Evolutionary conservation across 2,329 filamentous ascomycete species (phyloP).

Genomic region (Colletotrichum coccodes): DNA sequence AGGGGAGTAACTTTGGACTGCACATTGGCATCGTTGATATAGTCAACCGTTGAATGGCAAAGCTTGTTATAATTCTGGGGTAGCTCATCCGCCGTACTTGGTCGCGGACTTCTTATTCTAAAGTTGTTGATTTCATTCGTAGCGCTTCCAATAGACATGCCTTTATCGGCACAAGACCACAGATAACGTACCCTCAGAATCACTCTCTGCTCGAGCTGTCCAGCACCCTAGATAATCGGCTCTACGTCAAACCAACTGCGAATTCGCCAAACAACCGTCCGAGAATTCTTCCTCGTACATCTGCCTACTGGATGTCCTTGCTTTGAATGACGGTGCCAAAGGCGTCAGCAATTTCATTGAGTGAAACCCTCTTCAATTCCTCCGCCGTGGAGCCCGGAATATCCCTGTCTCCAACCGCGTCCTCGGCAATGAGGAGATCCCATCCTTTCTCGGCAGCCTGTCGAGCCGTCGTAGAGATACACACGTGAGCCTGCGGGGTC

Average conservation of each 20-base stretch:
- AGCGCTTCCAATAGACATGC: too few relatives aligned
- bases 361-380: slow-evolving; percentile 58
- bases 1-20: background rate
- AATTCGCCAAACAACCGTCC: too few relatives aligned
- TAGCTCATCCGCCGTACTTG: background rate
- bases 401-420: slow-evolving; percentile 72
- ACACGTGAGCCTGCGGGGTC: slow-evolving; percentile 67
- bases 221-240: too few relatives aligned
- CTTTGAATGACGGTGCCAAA: slow-evolving; percentile 67
- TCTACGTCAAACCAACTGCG: too few relatives aligned
- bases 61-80: background rate
- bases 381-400: slow-evolving; percentile 69
- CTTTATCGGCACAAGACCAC: too few relatives aligned
- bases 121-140: too few relatives aligned
- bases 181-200: too few relatives aligned
- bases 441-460: slow-evolving; percentile 69
- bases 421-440: slow-evolving; percentile 69
- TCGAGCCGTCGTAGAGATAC: slow-evolving; percentile 71
- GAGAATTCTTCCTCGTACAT: too few relatives aligned
- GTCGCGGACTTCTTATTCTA: too few relatives aligned
- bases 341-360: slow-evolving; percentile 70
- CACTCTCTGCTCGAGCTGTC: too few relatives aligned
- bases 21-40: background rate
- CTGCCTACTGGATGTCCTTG: slow-evolving; percentile 34
- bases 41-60: background rate